These are phyloP conservation scores for Acrocalymma vagum DNA, from an alignment of 2,329 filamentous ascomycete genomes.

Conservation along the genomic window DNA sequence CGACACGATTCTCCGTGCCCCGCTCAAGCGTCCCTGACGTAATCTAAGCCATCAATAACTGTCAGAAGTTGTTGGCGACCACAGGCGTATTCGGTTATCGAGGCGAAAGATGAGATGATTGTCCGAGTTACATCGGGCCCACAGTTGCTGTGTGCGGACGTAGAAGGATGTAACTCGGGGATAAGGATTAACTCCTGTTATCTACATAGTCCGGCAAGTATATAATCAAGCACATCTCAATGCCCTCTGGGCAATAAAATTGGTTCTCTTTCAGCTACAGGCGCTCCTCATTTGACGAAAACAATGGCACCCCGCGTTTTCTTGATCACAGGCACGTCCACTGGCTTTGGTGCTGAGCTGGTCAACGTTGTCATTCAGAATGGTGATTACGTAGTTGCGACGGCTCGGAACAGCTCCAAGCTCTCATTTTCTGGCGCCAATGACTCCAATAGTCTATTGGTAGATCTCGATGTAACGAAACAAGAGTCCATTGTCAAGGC, in stretches of 20 bases:
- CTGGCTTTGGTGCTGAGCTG: slow-evolving; percentile 56
- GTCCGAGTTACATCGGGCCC: too few relatives aligned
- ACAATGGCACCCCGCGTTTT: slow-evolving; percentile 55
- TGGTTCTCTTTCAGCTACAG: too few relatives aligned
- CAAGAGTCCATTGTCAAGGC: slow-evolving; percentile 54
- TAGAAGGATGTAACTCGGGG: too few relatives aligned
- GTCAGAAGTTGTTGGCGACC: too few relatives aligned
- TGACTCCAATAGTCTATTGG: slow-evolving; percentile 58
- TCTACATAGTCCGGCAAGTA: too few relatives aligned
- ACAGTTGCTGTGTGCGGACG: too few relatives aligned
- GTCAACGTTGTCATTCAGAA: slow-evolving; percentile 53
- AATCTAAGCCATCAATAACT: too few relatives aligned
- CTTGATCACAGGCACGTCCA: slow-evolving; percentile 57
- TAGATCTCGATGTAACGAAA: slow-evolving; percentile 64
- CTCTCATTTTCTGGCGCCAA: slow-evolving; percentile 49
- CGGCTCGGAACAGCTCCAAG: slow-evolving; percentile 56
- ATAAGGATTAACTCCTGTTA: too few relatives aligned
- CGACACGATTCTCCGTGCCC: too few relatives aligned
- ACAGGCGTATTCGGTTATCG: too few relatives aligned
- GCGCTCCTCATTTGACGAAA: background rate
- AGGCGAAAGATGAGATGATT: too few relatives aligned
- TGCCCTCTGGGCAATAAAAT: background rate
- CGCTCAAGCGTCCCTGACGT: too few relatives aligned
- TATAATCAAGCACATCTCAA: background rate
- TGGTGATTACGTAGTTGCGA: slow-evolving; percentile 56